Evolutionary conservation across 2,329 filamentous ascomycete genomes (phyloP), one percentile per base, ranked within the genome.

Genomic region (Ophiostoma sp.): DNA sequence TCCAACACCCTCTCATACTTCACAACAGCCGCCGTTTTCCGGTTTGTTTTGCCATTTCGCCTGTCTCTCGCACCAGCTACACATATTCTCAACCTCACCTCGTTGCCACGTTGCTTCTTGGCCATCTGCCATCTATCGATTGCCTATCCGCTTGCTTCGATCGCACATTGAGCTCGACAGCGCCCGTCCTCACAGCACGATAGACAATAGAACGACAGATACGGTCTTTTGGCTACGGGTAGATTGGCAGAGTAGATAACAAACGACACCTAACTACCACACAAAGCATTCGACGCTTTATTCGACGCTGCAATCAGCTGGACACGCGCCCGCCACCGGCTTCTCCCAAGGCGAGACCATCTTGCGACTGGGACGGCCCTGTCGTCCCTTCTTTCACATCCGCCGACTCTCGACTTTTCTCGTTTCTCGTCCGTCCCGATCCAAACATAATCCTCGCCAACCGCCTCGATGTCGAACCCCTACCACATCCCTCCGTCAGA

Each of bases 401-500:
- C 31, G 2, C n/a, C 67, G 31, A 35, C 62, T 10, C n/a, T 27
- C 13, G n/a, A n/a, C 41, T 11, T 36, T 54, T 31, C 54, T 54
- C 44, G 39, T 36, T 54, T 31, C 54, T 54, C 44, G 39, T 13
- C 35, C 39, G 36, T 33, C 60, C 6, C 52, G 52, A 57, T 6
- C 17, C 48, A 8, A 23, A 13, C n/a, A n/a, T 48, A 17, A 27
- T 23, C 31, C 48, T 52, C 39, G 27, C 35, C 66, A 13, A 1
- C 27, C 33, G 15, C 35, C 62, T 27, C 65, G 54, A 83, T 83
- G 82, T 77, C 81, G 73, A 82, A 82, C 73, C 81, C 81, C 15
- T 82, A 79, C 70, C 78, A 79, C 27, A 73, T 78, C 67, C 77
- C 76, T 73, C 33, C 17, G 39, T 64, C 60, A 64, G 62, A 65